Base-by-base conservation (phyloP, 2,329 filamentous ascomycete genomes). In the Neofusicoccum sp. region DNA sequence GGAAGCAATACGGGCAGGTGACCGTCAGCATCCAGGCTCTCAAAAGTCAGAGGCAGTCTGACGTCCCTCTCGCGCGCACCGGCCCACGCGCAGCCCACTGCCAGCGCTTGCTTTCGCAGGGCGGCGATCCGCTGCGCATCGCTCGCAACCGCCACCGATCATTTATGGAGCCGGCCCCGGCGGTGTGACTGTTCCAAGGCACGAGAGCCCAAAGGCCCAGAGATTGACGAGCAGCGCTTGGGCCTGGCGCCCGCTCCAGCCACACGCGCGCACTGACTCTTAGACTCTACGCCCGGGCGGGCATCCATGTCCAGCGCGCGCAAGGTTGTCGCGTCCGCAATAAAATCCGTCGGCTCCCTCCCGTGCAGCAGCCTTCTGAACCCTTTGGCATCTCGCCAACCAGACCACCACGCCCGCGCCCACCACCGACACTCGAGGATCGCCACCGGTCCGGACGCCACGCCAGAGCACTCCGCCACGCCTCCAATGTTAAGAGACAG, bases 401-500 rank as follows among this genome's bases (percentile, higher is more conserved):
- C 59, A 52, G 43, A 16, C 8, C 58, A 61, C 36, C 41, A 47
- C 58, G n/a, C 44, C 49, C 58, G 14, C 36, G 11, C 8, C 58
- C 5, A 34, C 37, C 4, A 37, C 22, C 28, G 9, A 6, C 14
- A 28, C 9, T 36, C 6, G 16, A 34, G 58, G 56, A 60, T 48
- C 56, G 37, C 48, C 37, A 50, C 36, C 47, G 47, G 33, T 52
- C 58, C 58, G 29, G 45, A 34, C 56, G 56, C 58, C 58, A 61
- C 58, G 22, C 37, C 29, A 50, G 58, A 50, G 6, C 7, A 44
- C 47, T 33, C 47, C 39, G 59, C 47, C 47, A 39, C 45, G 44
- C 59, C 31, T 61, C 48, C 60, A 62, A 62, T 62, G 60, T 62
- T 56, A 45, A 62, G 49, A 54, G 36, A 50, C 49, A 48, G 41